Evolutionary conservation across 257 asterid genomes (phyloP).

Genomic region (Lantana camara): DNA sequence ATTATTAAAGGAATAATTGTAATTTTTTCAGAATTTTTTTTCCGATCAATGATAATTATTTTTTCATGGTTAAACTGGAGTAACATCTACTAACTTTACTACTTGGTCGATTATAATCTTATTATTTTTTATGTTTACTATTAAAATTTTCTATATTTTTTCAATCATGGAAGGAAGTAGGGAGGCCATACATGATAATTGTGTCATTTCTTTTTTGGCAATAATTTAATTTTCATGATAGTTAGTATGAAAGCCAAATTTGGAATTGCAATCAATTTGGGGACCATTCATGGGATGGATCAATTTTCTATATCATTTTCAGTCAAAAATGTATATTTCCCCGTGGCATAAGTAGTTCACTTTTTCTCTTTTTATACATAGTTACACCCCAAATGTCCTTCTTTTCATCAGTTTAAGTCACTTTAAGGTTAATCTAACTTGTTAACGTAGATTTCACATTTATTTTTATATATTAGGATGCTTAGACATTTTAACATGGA

Average conservation of each 20-base stretch:
- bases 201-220: not conserved
- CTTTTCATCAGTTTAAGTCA: not conserved
- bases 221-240: not conserved
- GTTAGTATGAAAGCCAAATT: not conserved
- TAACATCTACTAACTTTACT: too few relatives aligned
- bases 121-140: not conserved
- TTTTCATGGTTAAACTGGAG: too few relatives aligned
- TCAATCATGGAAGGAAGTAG: not conserved
- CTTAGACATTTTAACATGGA: not conserved
- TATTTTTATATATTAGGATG: not conserved
- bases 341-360: not conserved
- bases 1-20: too few relatives aligned
- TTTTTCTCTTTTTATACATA: too few relatives aligned
- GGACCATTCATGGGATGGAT: not conserved
- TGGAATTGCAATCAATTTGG: constrained; percentile 17
- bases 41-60: too few relatives aligned
- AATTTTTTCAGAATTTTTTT: too few relatives aligned
- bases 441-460: too few relatives aligned
- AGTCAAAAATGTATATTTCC: not conserved
- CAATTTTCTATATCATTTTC: not conserved
- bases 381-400: not conserved
- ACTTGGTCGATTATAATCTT: too few relatives aligned
- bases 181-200: not conserved
- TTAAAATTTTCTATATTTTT: not conserved
- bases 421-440: not conserved